Evolutionary conservation across 768 basidiomycete species (phyloP), one percentile per base, ranked within the genome.

Genomic region (Dendrothele bispora): DNA sequence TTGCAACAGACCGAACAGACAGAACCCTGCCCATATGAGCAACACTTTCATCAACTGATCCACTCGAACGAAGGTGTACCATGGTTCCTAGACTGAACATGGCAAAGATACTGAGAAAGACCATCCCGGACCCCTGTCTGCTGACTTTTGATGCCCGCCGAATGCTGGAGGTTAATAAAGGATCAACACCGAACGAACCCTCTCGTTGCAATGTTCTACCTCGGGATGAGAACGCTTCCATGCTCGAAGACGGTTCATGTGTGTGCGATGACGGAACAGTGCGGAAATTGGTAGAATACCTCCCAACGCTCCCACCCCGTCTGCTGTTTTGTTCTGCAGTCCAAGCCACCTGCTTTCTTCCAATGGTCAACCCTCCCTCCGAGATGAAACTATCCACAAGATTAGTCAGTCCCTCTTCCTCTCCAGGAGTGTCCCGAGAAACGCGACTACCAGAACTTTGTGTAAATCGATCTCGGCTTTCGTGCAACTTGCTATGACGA

Each of bases 301-400:
- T 64, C 15, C 78, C 72, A n/a, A 77, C 63, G 55, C 77, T 79
- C 1, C 68, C 73, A 6, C 73, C 73, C 15, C 80, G 67, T 36
- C 59, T 57, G 37, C 63, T 56, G 48, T 66, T 60, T 8, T 78
- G 70, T 52, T 87, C 86, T 28, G 72, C 76, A 56, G 81, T 87
- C 86, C 86, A 90, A 2, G 83, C 83, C 6, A 85, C 76, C 22
- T 75, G 77, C 60, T 81, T 83, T 43, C 73, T 69, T 12, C 69
- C 56, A 12, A 60, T 58, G 21, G 68, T 64, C 34, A 72, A 67
- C 3, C 78, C 79, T 17, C 74, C 66, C 46, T 93, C 92, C 0
- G 92, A 93, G 60, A 86, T 78, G 57, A 89, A 82, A 56, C 89
- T 91, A 24, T 88, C 87, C 3, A 80, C 75, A 62, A 93, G 72